These are phyloP conservation scores for Metarhizium brunneum DNA, from an alignment of 2,329 filamentous ascomycete species.

Conservation along the genomic window DNA sequence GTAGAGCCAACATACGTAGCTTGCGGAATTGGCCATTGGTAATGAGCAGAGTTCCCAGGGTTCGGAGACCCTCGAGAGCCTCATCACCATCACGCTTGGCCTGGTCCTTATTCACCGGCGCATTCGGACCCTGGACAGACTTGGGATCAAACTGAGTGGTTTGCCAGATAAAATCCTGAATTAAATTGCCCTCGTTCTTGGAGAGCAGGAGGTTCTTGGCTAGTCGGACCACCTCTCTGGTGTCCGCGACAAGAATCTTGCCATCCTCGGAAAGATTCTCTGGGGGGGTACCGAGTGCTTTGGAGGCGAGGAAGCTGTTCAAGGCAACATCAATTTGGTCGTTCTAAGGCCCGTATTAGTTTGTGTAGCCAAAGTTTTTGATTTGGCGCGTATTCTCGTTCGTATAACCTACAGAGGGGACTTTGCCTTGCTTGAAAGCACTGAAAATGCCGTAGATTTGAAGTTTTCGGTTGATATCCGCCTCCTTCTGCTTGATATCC, in stretches of 20 bases:
- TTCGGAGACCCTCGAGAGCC: slow-evolving; percentile 76
- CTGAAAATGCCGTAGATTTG: slow-evolving; percentile 84
- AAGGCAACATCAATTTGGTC: slow-evolving; percentile 92
- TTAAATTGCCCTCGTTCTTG: slow-evolving; percentile 90
- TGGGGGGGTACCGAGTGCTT: slow-evolving; percentile 59
- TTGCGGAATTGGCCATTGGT: slow-evolving; percentile 97
- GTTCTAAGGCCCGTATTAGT: slow-evolving; percentile 45
- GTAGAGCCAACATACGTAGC: slow-evolving; percentile 47
- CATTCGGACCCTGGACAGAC: slow-evolving; percentile 50
- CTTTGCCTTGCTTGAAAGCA: slow-evolving; percentile 83
- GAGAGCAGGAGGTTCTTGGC: slow-evolving; percentile 77
- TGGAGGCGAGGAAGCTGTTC: slow-evolving; percentile 74
- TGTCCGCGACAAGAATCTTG: slow-evolving; percentile 64
- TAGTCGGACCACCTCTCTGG: slow-evolving; percentile 71
- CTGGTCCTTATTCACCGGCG: slow-evolving; percentile 64
- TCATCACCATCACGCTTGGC: slow-evolving; percentile 77
- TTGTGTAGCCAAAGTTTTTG: not conserved
- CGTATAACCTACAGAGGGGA: slow-evolving; percentile 62
- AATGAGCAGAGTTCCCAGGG: slow-evolving; percentile 78
- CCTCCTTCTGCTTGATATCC: slow-evolving; percentile 67
- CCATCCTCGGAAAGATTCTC: slow-evolving; percentile 76
- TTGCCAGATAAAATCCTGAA: slow-evolving; percentile 97
- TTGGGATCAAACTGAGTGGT: slow-evolving; percentile 65
- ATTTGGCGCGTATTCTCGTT: not conserved
- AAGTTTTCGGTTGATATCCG: slow-evolving; percentile 85